A percentile compares a stretch with the other conserved stretches of the same genome.
Evolutionary conservation across 1,139 yeast species (phyloP).

Genomic region (Saccharomyces hybrid): DNA sequence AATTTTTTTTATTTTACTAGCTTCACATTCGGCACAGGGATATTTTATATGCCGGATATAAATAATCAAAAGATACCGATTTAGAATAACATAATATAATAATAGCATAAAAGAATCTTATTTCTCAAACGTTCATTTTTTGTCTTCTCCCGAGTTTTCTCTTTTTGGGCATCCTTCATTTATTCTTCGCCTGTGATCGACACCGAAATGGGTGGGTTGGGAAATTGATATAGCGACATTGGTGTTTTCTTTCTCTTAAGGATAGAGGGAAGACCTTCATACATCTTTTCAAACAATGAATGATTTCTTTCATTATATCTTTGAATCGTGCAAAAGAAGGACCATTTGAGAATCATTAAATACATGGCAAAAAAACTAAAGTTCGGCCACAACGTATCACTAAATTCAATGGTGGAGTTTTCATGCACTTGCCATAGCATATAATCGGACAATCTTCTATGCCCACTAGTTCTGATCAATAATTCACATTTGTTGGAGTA

Average conservation of each 20-base stretch:
- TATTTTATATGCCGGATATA: not conserved
- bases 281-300: conserved; percentile 1
- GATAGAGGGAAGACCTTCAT: not conserved
- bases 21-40: not conserved
- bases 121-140: not conserved
- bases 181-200: conserved; percentile 8
- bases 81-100: not conserved
- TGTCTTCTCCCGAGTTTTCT: not conserved
- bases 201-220: conserved; percentile 12
- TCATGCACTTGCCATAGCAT: conserved; percentile 77
- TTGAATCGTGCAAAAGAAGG: conserved; percentile 32
- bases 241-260: conserved; percentile 2
- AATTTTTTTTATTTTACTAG: not conserved
- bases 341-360: conserved; percentile 48
- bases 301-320: conserved; percentile 8
- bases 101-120: not conserved
- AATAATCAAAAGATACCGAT: not conserved
- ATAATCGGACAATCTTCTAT: conserved; percentile 77
- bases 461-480: conserved; percentile 80
- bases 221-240: conserved; percentile 6
- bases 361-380: conserved; percentile 49
- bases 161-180: not conserved
- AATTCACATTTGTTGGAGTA: conserved; percentile 70
- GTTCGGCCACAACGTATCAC: conserved; percentile 80
- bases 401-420: conserved; percentile 64